These are phyloP conservation scores for Ceratocystis alfenasii DNA, from an alignment of 2,329 filamentous ascomycete species.

Conservation along the genomic window DNA sequence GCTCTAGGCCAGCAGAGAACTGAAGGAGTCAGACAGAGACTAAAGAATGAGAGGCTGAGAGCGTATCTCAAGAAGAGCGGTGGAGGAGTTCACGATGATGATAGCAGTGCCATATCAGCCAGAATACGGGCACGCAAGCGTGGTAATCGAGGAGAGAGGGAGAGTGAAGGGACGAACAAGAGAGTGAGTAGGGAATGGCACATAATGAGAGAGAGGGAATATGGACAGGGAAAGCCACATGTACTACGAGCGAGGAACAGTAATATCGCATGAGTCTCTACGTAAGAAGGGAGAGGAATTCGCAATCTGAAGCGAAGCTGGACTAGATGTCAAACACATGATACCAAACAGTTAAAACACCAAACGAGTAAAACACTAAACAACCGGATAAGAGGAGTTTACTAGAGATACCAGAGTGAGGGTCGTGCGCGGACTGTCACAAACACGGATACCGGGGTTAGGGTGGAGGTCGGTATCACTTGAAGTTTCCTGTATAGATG, in stretches of 20 bases:
- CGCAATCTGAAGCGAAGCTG: constrained; percentile 1
- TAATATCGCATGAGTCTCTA: not conserved
- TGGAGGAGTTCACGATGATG: constrained; percentile 9
- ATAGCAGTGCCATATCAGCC: constrained; percentile 15
- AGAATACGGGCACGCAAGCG: constrained; percentile 14
- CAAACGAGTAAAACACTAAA: constrained; percentile 8
- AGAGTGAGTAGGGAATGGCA: no score
- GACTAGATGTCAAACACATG: constrained; percentile 3
- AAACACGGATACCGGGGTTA: not conserved
- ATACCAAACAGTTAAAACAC: not conserved
- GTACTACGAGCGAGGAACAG: constrained; percentile 4
- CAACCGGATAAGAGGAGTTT: not conserved
- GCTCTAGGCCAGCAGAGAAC: constrained; percentile 17
- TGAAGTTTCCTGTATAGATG: not conserved
- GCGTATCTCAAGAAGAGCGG: not conserved
- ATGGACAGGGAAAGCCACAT: constrained; percentile 9
- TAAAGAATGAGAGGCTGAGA: constrained; percentile 10
- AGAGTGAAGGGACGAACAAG: constrained; percentile 13
- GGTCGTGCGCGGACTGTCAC: constrained; percentile 5
- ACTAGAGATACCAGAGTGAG: not conserved
- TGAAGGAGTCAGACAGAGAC: constrained; percentile 6
- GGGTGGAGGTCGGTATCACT: not conserved
- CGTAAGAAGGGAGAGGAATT: not conserved
- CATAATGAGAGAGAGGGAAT: not conserved
- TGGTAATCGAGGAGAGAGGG: constrained; percentile 11